A percentile compares a stretch with the other conserved stretches of the same genome.
Conservation (phyloP, 768 basidiomycete genomes). For the Xerocomus brunneocitrinus region DNA sequence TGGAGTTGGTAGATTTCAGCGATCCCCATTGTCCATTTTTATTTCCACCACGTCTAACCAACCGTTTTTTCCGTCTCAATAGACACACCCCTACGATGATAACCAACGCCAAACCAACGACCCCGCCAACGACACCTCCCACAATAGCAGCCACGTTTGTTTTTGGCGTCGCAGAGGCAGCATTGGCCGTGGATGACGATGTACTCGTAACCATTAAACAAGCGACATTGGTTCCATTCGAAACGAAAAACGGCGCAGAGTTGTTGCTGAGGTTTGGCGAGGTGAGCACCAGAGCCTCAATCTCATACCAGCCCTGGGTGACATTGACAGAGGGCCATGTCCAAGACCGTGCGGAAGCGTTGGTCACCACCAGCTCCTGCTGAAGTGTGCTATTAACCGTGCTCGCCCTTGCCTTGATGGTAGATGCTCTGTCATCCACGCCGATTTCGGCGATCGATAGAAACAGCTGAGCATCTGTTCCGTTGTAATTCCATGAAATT, state of each 20-base stretch:
- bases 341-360: constrained; percentile 27
- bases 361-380: constrained; percentile 22
- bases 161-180: constrained; percentile 21
- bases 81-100: constrained; percentile 32
- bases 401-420: constrained; percentile 1
- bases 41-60: constrained; percentile 27
- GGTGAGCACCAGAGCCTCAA: constrained; percentile 21
- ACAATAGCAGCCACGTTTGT: constrained; percentile 43
- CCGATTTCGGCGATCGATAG: constrained; percentile 40
- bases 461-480: constrained; percentile 25
- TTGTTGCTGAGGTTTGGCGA: background rate
- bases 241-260: constrained; percentile 35
- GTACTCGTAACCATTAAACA: constrained; percentile 26
- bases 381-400: constrained; percentile 8
- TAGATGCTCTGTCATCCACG: constrained; percentile 26
- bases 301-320: constrained; percentile 45
- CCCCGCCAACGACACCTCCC: constrained; percentile 49
- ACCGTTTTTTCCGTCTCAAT: constrained; percentile 17
- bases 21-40: constrained; percentile 25
- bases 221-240: constrained; percentile 33
- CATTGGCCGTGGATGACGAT: constrained; percentile 9
- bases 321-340: constrained; percentile 46
- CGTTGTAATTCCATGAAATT: constrained; percentile 40
- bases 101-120: constrained; percentile 33
- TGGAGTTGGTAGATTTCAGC: constrained; percentile 21